Conservation (phyloP, 257 asterid species). For the Fraxinus anomala region DNA sequence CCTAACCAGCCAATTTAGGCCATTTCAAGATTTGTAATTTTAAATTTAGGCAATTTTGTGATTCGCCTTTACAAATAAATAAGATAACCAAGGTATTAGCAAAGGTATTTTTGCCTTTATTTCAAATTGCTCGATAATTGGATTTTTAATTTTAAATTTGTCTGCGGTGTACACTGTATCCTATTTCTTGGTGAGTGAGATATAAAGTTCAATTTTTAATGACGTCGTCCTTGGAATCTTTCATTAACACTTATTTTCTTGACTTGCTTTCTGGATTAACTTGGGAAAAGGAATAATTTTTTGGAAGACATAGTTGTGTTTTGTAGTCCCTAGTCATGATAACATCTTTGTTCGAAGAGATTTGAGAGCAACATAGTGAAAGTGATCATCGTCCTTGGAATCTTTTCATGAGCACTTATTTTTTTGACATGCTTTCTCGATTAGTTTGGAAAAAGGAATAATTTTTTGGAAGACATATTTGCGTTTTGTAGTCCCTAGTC, state of each 20-base stretch:
- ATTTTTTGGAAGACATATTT: neutral
- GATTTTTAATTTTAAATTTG: conserved; percentile 1
- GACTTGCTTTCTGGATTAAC: neutral
- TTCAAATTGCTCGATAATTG: conserved; percentile 19
- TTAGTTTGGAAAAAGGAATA: neutral
- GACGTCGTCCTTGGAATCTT: neutral
- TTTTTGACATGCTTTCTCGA: neutral
- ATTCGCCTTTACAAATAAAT: conserved; percentile 33
- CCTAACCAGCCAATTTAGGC: conserved; percentile 26
- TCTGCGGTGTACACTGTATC: conserved; percentile 4
- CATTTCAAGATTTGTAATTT: conserved; percentile 27
- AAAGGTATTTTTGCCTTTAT: conserved; percentile 13
- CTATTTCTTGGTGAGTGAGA: conserved; percentile 2
- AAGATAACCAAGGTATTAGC: conserved; percentile 25
- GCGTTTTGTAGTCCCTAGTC: neutral
- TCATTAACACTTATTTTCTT: neutral
- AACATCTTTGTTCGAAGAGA: neutral
- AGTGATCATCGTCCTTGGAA: neutral
- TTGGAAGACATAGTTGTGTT: neutral
- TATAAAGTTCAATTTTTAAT: neutral
- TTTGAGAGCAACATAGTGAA: neutral
- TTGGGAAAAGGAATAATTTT: neutral
- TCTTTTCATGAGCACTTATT: neutral
- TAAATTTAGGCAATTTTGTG: conserved; percentile 25
- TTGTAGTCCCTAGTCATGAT: neutral